Evolutionary conservation across 192 early-diverging fungal genomes (phyloP).

Genomic region (Backusella tarrabulga): DNA sequence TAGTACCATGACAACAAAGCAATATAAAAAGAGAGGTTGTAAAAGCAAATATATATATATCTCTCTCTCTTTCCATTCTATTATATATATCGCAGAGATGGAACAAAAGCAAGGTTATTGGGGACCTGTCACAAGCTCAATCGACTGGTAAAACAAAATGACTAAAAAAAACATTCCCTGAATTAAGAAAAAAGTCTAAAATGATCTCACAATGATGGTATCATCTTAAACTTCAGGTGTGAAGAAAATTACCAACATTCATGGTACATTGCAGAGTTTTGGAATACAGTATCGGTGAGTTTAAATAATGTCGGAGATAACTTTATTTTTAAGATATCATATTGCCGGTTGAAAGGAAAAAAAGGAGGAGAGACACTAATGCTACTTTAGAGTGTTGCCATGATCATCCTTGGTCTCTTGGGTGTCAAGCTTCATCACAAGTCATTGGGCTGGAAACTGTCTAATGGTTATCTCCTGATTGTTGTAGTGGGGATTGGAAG

Average conservation of each 20-base stretch:
- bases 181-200: conserved; percentile 4
- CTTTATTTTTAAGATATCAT: neutral
- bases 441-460: conserved; percentile 15
- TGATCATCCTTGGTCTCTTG: conserved; percentile 22
- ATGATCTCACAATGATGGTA: neutral
- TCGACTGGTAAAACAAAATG: conserved; percentile 22
- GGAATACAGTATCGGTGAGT: conserved; percentile 36
- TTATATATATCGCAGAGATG: neutral
- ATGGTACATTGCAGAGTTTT: conserved; percentile 35
- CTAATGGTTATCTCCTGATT: conserved; percentile 24
- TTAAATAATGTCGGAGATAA: conserved; percentile 7
- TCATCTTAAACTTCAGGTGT: conserved; percentile 21
- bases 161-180: neutral
- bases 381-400: conserved; percentile 23
- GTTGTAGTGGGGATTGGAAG: conserved; percentile 32
- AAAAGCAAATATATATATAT: no score
- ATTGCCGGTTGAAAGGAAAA: neutral
- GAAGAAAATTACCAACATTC: conserved; percentile 35
- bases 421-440: conserved; percentile 21
- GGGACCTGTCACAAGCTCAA: conserved; percentile 36
- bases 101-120: conserved; percentile 19
- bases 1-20: no score
- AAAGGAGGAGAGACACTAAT: neutral
- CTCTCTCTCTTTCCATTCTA: neutral
- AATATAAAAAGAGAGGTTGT: no score